Conservation (phyloP, 2,329 filamentous ascomycete species). For the Ophiocordyceps camponoti-floridani region DNA sequence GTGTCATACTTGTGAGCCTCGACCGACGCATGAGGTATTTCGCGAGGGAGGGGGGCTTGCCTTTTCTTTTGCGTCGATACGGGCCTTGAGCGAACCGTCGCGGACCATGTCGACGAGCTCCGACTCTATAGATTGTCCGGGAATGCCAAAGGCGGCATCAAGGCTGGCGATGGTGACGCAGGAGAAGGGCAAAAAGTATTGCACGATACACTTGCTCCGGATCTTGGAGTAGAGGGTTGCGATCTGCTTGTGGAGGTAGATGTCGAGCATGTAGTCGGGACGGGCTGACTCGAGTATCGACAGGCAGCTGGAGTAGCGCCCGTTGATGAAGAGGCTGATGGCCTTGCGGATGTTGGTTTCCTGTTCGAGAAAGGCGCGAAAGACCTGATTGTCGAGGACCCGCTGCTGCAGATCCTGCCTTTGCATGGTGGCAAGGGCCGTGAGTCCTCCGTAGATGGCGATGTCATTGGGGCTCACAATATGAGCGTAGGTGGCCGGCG, state of each 20-base stretch:
- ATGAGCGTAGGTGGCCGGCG: slow-evolving; percentile 43
- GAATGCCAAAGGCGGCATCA: slow-evolving; percentile 53
- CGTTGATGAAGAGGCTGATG: slow-evolving; percentile 74
- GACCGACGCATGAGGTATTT: background rate
- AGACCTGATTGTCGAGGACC: slow-evolving; percentile 65
- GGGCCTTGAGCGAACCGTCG: slow-evolving; percentile 50
- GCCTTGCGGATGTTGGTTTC: slow-evolving; percentile 90
- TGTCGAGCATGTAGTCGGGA: slow-evolving; percentile 75
- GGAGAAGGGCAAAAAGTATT: slow-evolving; percentile 84
- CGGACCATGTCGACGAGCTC: slow-evolving; percentile 72
- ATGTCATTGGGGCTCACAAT: slow-evolving; percentile 73
- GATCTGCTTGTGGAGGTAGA: slow-evolving; percentile 66
- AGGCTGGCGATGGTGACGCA: slow-evolving; percentile 68
- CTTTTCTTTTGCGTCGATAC: slow-evolving; percentile 70
- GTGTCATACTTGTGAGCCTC: background rate
- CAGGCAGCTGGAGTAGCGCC: slow-evolving; percentile 74
- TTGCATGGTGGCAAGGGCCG: slow-evolving; percentile 79
- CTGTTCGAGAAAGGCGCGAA: slow-evolving; percentile 76
- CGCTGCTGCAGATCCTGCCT: slow-evolving; percentile 53
- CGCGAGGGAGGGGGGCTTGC: slow-evolving; percentile 16
- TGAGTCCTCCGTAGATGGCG: slow-evolving; percentile 78
- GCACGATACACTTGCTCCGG: slow-evolving; percentile 78
- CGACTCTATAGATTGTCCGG: slow-evolving; percentile 44
- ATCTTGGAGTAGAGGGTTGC: slow-evolving; percentile 53
- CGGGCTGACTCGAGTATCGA: slow-evolving; percentile 66